These are phyloP conservation scores for Hortiboletus campestris DNA, from an alignment of 768 basidiomycete genomes.

Conservation along the genomic window DNA sequence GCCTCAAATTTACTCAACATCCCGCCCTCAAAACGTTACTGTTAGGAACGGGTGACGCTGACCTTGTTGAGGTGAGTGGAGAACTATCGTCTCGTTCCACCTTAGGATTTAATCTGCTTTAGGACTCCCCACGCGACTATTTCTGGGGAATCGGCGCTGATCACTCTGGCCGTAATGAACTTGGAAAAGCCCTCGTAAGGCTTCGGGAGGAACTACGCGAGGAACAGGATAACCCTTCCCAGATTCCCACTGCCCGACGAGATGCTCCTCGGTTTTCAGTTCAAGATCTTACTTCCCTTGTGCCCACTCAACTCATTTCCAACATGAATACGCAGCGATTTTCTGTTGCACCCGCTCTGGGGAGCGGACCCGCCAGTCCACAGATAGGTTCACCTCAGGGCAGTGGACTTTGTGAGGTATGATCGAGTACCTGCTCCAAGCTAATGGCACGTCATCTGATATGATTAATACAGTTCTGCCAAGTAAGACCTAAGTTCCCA, in stretches of 20 bases:
- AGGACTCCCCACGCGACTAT: slow-evolving; percentile 75
- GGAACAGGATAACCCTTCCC: slow-evolving; percentile 25
- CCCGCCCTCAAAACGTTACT: slow-evolving; percentile 55
- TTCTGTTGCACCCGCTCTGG: slow-evolving; percentile 1
- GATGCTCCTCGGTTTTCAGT: slow-evolving; percentile 32
- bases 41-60: slow-evolving; percentile 61
- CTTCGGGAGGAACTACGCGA: slow-evolving; percentile 54
- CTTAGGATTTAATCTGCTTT: background rate
- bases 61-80: slow-evolving; percentile 62
- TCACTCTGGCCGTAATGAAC: slow-evolving; percentile 65
- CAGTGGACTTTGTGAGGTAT: slow-evolving; percentile 31
- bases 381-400: slow-evolving; percentile 8
- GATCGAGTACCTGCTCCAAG: background rate
- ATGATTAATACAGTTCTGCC: slow-evolving; percentile 43
- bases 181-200: slow-evolving; percentile 68
- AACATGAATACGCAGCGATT: slow-evolving; percentile 2
- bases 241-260: slow-evolving; percentile 26
- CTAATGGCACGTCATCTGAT: slow-evolving; percentile 1
- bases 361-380: background rate
- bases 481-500: slow-evolving; percentile 57
- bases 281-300: slow-evolving; percentile 31
- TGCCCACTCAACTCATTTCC: slow-evolving; percentile 4
- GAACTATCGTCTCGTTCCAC: background rate
- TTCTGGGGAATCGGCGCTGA: slow-evolving; percentile 79
- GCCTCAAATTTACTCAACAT: slow-evolving; percentile 73